Conservation (phyloP, 2,329 filamentous ascomycete genomes). For the Diaporthe amygdali region DNA sequence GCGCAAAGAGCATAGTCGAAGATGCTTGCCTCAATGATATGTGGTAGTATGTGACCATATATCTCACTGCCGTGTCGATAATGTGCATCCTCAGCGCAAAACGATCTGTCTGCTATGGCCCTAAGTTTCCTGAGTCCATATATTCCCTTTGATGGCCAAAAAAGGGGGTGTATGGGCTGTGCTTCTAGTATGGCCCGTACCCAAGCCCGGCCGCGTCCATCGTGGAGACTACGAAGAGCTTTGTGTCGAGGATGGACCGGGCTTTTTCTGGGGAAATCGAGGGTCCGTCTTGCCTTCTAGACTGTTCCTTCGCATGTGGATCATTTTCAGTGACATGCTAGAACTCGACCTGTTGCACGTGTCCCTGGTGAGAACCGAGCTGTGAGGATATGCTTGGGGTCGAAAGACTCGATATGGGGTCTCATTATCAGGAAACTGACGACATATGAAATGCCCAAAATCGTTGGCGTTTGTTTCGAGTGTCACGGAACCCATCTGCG, state of each 20-base stretch:
- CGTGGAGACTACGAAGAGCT: slow-evolving; percentile 44
- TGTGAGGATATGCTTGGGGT: slow-evolving; percentile 40
- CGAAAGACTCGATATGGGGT: slow-evolving; percentile 27
- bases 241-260: slow-evolving; percentile 45
- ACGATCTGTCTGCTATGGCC: slow-evolving; percentile 18
- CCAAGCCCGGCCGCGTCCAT: slow-evolving; percentile 42
- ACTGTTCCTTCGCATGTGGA: slow-evolving; percentile 38
- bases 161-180: slow-evolving; percentile 49
- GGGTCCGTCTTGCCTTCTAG: slow-evolving; percentile 40
- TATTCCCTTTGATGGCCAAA: slow-evolving; percentile 49
- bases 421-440: slow-evolving; percentile 33
- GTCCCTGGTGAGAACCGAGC: slow-evolving; percentile 38
- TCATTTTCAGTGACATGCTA: slow-evolving; percentile 41
- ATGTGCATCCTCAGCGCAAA: not conserved
- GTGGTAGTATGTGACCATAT: not conserved
- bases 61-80: not conserved
- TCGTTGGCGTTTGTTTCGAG: slow-evolving; percentile 45
- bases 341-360: slow-evolving; percentile 31
- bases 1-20: not conserved
- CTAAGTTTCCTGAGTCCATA: slow-evolving; percentile 51
- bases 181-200: slow-evolving; percentile 51
- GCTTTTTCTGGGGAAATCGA: slow-evolving; percentile 45
- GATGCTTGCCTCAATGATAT: too few species aligned
- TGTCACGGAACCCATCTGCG: too few species aligned
- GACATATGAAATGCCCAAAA: slow-evolving; percentile 40